Percentiles rank a stretch among this genome's conserved stretches.
These are phyloP conservation scores for Wallacemonas sp. DNA, from an alignment of 208 protist genomes.

Conservation along the genomic window DNA sequence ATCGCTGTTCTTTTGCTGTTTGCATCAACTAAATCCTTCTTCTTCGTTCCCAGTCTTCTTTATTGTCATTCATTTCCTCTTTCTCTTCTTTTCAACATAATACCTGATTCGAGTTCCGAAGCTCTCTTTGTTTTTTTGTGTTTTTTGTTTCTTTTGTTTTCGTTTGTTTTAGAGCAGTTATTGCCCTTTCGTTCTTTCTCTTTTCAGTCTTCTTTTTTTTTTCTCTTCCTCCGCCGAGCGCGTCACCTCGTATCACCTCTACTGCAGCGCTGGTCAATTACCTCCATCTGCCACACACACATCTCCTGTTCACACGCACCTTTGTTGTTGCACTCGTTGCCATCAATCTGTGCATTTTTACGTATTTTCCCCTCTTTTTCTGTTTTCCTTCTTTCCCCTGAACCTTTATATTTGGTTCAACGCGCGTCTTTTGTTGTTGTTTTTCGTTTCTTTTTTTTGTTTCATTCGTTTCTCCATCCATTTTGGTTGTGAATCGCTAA, in stretches of 20 bases:
- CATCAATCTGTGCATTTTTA: no score
- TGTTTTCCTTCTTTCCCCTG: neutral
- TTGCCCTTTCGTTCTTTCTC: neutral
- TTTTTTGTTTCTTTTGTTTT: conserved; percentile 16
- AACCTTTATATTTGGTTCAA: neutral
- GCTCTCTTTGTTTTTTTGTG: conserved; percentile 20
- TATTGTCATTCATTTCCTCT: neutral
- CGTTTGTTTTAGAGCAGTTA: conserved; percentile 1
- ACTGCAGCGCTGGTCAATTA: no score
- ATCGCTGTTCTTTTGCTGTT: neutral
- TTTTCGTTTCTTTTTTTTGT: conserved; percentile 1
- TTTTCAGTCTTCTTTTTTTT: neutral
- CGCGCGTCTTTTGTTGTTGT: conserved; percentile 6
- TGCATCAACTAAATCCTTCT: neutral
- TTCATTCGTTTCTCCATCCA: neutral
- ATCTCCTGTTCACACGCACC: neutral
- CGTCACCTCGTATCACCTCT: no score
- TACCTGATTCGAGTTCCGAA: neutral
- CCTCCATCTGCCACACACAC: no score
- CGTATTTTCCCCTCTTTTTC: neutral
- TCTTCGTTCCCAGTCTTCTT: conserved; percentile 1
- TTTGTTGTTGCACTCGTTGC: neutral
- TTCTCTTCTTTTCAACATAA: neutral
- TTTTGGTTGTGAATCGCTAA: neutral
- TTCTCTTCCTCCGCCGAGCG: no score